Evolutionary conservation across 306 rosid species (phyloP).

Genomic region (Castanopsis chinensis): DNA sequence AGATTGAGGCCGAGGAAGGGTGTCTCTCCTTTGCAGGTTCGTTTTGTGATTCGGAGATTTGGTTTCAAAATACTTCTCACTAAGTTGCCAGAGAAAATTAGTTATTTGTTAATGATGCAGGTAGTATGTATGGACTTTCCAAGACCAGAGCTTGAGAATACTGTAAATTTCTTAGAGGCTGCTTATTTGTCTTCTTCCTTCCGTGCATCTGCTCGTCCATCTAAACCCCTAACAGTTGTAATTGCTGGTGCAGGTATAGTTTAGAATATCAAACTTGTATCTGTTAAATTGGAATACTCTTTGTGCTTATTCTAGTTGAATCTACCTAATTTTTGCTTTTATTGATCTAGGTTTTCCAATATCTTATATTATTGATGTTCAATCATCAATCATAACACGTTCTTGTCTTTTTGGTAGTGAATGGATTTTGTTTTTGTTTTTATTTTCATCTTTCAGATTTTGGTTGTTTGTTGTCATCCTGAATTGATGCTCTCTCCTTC

Average conservation of each 20-base stretch:
- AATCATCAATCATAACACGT: neutral
- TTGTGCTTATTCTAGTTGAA: neutral
- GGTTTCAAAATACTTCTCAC: neutral
- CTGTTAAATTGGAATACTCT: neutral
- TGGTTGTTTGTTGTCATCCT: no score
- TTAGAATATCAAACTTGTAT: neutral
- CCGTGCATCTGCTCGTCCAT: constrained; percentile 63
- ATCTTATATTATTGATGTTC: neutral
- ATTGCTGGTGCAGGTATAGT: constrained; percentile 92
- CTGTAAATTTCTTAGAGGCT: constrained; percentile 81
- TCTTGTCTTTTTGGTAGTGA: neutral
- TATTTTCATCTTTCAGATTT: no score
- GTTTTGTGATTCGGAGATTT: neutral
- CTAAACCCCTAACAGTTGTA: constrained; percentile 66
- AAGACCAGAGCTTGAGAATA: constrained; percentile 75
- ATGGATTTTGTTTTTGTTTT: neutral
- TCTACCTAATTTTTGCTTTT: neutral
- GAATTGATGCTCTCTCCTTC: no score
- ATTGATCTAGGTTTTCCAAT: neutral
- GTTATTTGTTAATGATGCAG: constrained; percentile 15
- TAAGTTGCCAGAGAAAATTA: constrained; percentile 4
- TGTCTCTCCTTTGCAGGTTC: constrained; percentile 51
- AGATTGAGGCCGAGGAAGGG: constrained; percentile 34
- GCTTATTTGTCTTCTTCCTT: constrained; percentile 78
- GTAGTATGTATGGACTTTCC: constrained; percentile 88